Percentiles rank a stretch among this genome's conserved stretches.
phyloP scores from a whole-genome alignment of 768 basidiomycete species.

The Austroboletus eburneus region DNA sequence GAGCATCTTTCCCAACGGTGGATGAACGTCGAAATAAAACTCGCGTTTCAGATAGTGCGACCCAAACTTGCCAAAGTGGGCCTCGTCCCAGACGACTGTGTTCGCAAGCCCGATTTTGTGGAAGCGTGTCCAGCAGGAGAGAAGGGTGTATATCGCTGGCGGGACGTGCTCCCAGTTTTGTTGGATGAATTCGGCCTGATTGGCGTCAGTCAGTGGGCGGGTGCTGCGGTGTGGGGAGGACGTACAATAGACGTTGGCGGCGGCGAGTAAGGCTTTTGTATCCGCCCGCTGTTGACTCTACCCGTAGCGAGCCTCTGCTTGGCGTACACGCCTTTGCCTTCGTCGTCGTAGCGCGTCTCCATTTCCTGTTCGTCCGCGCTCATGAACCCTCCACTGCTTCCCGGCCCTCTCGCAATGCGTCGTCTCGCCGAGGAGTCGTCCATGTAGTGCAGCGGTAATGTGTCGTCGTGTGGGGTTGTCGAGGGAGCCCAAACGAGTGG shows the following conservation, averaged over 20 bases:
- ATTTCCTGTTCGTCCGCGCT: constrained; percentile 25
- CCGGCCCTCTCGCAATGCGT: constrained; percentile 37
- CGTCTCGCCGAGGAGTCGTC: constrained; percentile 48
- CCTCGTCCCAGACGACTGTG: constrained; percentile 97
- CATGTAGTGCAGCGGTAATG: constrained; percentile 52
- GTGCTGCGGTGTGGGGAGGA: constrained; percentile 15
- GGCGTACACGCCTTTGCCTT: constrained; percentile 65
- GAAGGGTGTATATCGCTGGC: constrained; percentile 83
- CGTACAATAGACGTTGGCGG: constrained; percentile 63
- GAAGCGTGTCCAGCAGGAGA: constrained; percentile 93
- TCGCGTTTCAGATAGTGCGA: constrained; percentile 97
- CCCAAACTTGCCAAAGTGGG: constrained; percentile 99
- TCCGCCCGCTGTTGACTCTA: constrained; percentile 54
- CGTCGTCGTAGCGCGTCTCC: constrained; percentile 43
- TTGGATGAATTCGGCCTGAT: constrained; percentile 66
- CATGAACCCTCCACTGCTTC: constrained; percentile 29
- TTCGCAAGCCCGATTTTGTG: constrained; percentile 86
- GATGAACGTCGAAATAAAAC: constrained; percentile 99
- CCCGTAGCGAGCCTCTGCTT: constrained; percentile 39
- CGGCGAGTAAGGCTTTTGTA: constrained; percentile 56
- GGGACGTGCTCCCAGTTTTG: constrained; percentile 79
- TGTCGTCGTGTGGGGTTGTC: constrained; percentile 32
- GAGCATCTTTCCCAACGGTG: constrained; percentile 98
- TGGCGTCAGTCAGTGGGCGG: constrained; percentile 1
- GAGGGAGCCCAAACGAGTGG: constrained; percentile 23